These are phyloP conservation scores for Botrytis fabae DNA, from an alignment of 2,329 filamentous ascomycete species.

Conservation along the genomic window DNA sequence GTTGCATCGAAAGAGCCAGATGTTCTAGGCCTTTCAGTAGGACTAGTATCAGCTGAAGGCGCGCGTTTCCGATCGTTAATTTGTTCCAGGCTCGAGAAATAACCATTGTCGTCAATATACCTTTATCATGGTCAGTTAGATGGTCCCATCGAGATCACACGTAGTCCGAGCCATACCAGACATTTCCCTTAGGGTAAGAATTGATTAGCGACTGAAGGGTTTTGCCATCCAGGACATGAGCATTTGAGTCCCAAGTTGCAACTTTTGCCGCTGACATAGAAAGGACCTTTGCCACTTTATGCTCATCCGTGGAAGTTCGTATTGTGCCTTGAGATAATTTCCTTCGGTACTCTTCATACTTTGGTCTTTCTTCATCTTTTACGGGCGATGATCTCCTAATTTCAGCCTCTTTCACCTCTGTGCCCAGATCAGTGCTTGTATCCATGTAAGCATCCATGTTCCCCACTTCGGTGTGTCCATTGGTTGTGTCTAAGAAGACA, in stretches of 20 bases:
- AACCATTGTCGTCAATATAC: slow-evolving; percentile 36
- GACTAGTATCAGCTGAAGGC: not conserved
- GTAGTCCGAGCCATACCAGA: slow-evolving; percentile 32
- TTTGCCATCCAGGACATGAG: slow-evolving; percentile 32
- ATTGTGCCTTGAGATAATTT: slow-evolving; percentile 27
- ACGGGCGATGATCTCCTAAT: not conserved
- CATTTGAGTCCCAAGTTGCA: slow-evolving; percentile 30
- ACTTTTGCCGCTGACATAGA: slow-evolving; percentile 32
- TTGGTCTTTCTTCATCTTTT: not conserved
- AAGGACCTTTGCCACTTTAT: slow-evolving; percentile 35
- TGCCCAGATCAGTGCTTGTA: slow-evolving; percentile 25
- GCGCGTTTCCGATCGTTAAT: slow-evolving; percentile 24
- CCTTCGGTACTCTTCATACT: slow-evolving; percentile 3
- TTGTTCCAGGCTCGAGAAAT: slow-evolving; percentile 39
- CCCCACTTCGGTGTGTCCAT: slow-evolving; percentile 29
- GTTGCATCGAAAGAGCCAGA: slow-evolving; percentile 24
- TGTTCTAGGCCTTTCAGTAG: slow-evolving; percentile 26
- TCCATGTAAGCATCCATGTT: slow-evolving; percentile 25
- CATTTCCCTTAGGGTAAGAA: slow-evolving; percentile 38
- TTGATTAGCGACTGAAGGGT: slow-evolving; percentile 34
- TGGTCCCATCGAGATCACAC: not conserved
- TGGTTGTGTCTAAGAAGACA: slow-evolving; percentile 37
- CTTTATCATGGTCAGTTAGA: not conserved
- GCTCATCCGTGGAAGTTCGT: slow-evolving; percentile 29
- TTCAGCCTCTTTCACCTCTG: slow-evolving; percentile 23